A percentile compares a stretch with the other conserved stretches of the same genome.
These are phyloP conservation scores for Phytophthora crassamura DNA, from an alignment of 352 stramenopile species.

Conservation along the genomic window DNA sequence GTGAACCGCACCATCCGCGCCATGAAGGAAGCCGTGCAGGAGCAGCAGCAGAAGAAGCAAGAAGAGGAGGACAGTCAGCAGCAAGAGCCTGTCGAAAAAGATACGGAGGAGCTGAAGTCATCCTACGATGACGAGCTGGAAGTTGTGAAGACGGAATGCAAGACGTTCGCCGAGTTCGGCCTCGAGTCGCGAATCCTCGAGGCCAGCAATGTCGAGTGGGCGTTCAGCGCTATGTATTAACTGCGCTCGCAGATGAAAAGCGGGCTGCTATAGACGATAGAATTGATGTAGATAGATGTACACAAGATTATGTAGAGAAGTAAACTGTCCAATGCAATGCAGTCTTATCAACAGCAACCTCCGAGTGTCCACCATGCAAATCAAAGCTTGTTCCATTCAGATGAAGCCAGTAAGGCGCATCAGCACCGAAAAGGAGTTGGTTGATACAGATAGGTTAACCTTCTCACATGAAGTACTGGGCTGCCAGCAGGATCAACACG, in stretches of 20 bases:
- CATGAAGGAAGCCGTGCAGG: constrained; percentile 73
- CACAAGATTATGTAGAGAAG: constrained; percentile 34
- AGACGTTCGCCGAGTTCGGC: constrained; percentile 82
- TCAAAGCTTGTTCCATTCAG: constrained; percentile 12
- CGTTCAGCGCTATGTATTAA: constrained; percentile 84
- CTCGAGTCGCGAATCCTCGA: constrained; percentile 68
- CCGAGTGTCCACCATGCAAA: neutral
- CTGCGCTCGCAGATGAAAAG: constrained; percentile 22
- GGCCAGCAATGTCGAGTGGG: constrained; percentile 73
- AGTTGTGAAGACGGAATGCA: constrained; percentile 28
- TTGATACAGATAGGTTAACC: constrained; percentile 6
- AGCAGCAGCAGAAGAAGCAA: constrained; percentile 50
- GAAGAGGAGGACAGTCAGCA: constrained; percentile 25
- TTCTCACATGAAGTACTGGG: constrained; percentile 37
- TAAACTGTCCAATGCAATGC: constrained; percentile 33
- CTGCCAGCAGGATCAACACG: constrained; percentile 46
- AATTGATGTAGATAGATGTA: constrained; percentile 38
- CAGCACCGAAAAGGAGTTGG: neutral
- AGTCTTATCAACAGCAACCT: constrained; percentile 22
- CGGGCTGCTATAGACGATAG: constrained; percentile 25
- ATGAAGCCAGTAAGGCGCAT: constrained; percentile 1
- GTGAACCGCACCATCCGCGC: constrained; percentile 84
- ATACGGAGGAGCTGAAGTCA: constrained; percentile 2
- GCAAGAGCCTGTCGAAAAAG: constrained; percentile 7
- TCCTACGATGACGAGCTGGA: constrained; percentile 23